phyloP scores from a whole-genome alignment of 2,329 filamentous ascomycete genomes.

The Trichoderma simmonsii region DNA sequence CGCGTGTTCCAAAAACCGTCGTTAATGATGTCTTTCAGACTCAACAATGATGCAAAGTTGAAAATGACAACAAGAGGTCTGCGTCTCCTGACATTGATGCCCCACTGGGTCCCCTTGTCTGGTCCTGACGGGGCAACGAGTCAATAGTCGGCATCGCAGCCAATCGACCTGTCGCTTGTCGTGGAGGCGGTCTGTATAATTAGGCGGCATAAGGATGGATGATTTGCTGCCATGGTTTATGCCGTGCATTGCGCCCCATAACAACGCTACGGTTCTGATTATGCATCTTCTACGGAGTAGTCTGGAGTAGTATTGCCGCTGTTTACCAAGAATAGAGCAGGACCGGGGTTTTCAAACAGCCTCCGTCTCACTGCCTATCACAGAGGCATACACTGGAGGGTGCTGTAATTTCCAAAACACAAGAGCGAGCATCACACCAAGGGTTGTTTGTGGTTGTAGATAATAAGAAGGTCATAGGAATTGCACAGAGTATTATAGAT shows the following conservation, averaged over 20 bases:
- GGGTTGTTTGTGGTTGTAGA: background rate
- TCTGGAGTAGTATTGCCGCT: background rate
- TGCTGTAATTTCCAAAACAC: background rate
- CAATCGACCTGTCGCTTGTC: slow-evolving; percentile 6
- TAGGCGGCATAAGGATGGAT: background rate
- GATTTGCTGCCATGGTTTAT: background rate
- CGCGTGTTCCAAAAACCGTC: slow-evolving; percentile 14
- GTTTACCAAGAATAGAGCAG: background rate
- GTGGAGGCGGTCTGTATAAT: slow-evolving; percentile 16
- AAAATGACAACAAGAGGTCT: slow-evolving; percentile 19
- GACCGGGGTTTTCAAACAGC: background rate
- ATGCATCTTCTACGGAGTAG: background rate
- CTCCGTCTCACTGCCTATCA: background rate
- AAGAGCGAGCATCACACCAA: background rate
- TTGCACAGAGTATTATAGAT: background rate
- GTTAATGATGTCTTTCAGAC: slow-evolving; percentile 21
- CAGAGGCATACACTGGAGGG: background rate
- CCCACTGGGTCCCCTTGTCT: slow-evolving; percentile 16
- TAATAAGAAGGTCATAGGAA: background rate
- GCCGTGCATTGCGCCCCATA: slow-evolving; percentile 1
- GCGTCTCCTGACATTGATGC: slow-evolving; percentile 15
- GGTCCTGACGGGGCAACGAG: slow-evolving; percentile 19
- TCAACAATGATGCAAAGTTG: slow-evolving; percentile 18
- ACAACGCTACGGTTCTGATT: background rate
- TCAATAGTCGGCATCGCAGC: slow-evolving; percentile 10